Evolutionary conservation across 164 flowering plant genomes (phyloP), one percentile per base, ranked within the genome.

Genomic region (Amborella trichopoda): DNA sequence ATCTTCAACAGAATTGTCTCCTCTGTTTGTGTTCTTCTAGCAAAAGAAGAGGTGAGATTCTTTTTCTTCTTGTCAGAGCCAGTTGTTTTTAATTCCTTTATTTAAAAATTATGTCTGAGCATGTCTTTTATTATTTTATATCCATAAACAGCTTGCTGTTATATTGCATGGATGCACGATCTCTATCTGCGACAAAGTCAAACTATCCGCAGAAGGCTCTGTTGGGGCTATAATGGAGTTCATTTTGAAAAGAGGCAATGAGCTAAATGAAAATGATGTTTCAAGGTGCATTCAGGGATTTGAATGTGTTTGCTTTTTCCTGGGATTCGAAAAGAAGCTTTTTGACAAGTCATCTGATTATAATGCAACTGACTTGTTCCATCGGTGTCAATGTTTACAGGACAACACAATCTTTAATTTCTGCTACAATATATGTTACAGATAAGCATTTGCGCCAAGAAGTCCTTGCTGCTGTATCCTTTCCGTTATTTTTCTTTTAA

Each of bases 201-300:
- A 71, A 63, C 95, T 77, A 50, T 88, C 96, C 39, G 96, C 95
- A 36, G 95, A 84, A 74, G 96, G 94, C 38, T 71, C 86, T 24
- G 72, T 93, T 57, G 81, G 80, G 68, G 99, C 94, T 33, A 85
- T 93, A 21, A 68, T 65, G 44, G 99, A 93, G 59, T 84, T 93
- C 56, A 78, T 88, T 25, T 59, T 70, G 9, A 74, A 62, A 60
- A 77, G 99, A 56, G 94, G 95, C 19, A 59, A 46, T 40, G 94
- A 93, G 65, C 68, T 88, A 62, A 83, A 69, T 63, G 94, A 83
- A 49, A 53, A 39, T 45, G 96, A 84, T 61, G 58, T 93, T 48
- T 68, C 94, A 48, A 84, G 96, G 99, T 91, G 12, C 23, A 0
- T 37, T 37, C 18, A n/a, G n/a, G n/a, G n/a, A n/a, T n/a, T n/a